These are phyloP conservation scores for Debaryomyces coudertii DNA, from an alignment of 1,139 yeast species.

Conservation along the genomic window DNA sequence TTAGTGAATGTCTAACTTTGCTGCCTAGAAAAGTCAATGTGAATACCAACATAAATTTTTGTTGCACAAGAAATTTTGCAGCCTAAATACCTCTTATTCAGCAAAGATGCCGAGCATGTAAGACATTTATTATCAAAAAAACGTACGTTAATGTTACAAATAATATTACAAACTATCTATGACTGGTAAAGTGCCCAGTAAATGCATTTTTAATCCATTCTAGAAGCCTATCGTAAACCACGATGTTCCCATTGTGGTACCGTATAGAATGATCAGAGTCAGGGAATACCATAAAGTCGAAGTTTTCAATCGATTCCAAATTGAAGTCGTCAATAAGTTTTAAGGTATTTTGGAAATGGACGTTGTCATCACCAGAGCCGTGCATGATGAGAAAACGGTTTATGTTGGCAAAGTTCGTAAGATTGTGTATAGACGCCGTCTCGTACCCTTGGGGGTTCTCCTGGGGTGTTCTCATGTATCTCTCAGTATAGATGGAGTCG, in stretches of 20 bases:
- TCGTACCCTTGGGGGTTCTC: slow-evolving; percentile 61
- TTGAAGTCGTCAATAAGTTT: slow-evolving; percentile 66
- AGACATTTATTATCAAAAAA: background rate
- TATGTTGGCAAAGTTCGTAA: slow-evolving; percentile 50
- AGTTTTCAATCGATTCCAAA: slow-evolving; percentile 62
- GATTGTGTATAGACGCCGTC: slow-evolving; percentile 55
- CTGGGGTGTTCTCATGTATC: slow-evolving; percentile 74
- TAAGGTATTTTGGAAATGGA: slow-evolving; percentile 73
- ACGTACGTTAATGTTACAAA: background rate
- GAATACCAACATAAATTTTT: too few species aligned
- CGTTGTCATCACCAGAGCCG: slow-evolving; percentile 84
- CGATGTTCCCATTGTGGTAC: slow-evolving; percentile 68
- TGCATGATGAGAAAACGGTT: slow-evolving; percentile 70
- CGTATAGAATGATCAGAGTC: slow-evolving; percentile 75
- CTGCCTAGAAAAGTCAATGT: too few species aligned
- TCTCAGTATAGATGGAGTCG: slow-evolving; percentile 77
- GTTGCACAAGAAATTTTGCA: too few species aligned
- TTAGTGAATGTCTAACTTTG: background rate
- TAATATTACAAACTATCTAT: background rate
- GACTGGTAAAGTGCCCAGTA: slow-evolving; percentile 29
- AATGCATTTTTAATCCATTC: slow-evolving; percentile 62
- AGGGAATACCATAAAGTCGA: slow-evolving; percentile 75
- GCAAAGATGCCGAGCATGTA: background rate
- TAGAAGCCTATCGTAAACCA: slow-evolving; percentile 67
- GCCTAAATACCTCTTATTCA: too few species aligned